Percentiles rank a stretch among this genome's conserved stretches.
phyloP scores from a whole-genome alignment of 768 basidiomycete genomes.

The Cubamyces lactineus region DNA sequence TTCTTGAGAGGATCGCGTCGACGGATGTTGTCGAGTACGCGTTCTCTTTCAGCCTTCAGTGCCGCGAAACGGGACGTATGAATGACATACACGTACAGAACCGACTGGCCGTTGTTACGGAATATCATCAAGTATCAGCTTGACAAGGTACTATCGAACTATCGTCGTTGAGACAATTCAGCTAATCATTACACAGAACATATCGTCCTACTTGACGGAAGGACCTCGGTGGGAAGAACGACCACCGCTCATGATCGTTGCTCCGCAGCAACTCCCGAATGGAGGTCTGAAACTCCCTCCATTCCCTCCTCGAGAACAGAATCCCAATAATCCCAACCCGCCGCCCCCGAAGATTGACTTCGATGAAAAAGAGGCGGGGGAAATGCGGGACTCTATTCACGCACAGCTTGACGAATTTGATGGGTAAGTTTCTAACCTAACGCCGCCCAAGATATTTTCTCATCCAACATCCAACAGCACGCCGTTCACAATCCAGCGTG shows the following conservation, averaged over 20 bases:
- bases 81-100: not conserved
- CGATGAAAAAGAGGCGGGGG: conserved; percentile 61
- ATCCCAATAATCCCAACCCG: conserved; percentile 48
- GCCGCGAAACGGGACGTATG: not conserved
- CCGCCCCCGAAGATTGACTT: conserved; percentile 62
- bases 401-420: conserved; percentile 75
- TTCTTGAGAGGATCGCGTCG: conserved; percentile 64
- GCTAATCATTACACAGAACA: conserved; percentile 35
- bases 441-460: conserved; percentile 9
- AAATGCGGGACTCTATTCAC: conserved; percentile 59
- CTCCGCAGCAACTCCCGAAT: conserved; percentile 41
- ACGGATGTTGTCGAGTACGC: conserved; percentile 67
- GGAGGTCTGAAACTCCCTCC: conserved; percentile 76
- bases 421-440: conserved; percentile 47
- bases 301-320: conserved; percentile 62
- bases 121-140: conserved; percentile 76
- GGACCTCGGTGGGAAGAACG: conserved; percentile 29
- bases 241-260: conserved; percentile 47
- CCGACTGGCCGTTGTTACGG: conserved; percentile 70
- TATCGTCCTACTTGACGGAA: conserved; percentile 36
- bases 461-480: conserved; percentile 31
- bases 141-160: conserved; percentile 50
- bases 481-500: conserved; percentile 89
- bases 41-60: not conserved
- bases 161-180: not conserved